These are phyloP conservation scores for Citrus sinensis DNA, from an alignment of 345 rosid species.

Conservation along the genomic window DVS_A1.0 CM039167.1:10771001-10771500, in stretches of 20 bases:
- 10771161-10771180: slow-evolving; percentile 66
- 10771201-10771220: slow-evolving; percentile 70
- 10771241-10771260: slow-evolving; percentile 79
- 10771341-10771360: slow-evolving; percentile 28
- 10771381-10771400: too few species aligned
- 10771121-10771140: slow-evolving; percentile 40
- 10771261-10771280: slow-evolving; percentile 77
- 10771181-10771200: slow-evolving; percentile 66
- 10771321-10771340: slow-evolving; percentile 68
- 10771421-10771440: too few species aligned
- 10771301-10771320: slow-evolving; percentile 70
- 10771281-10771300: slow-evolving; percentile 62
- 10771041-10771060: slow-evolving; percentile 60
- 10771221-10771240: slow-evolving; percentile 75
- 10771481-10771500: too few species aligned
- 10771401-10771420: too few species aligned
- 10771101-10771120: slow-evolving; percentile 44
- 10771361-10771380: too few species aligned
- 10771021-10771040: slow-evolving; percentile 56
- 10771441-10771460: too few species aligned
- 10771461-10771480: too few species aligned
- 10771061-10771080: slow-evolving; percentile 63
- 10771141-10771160: slow-evolving; percentile 51
- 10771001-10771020: slow-evolving; percentile 62
- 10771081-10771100: slow-evolving; percentile 60